Conservation (phyloP, 2,329 filamentous ascomycete species). For the Phoma sp. region DNA sequence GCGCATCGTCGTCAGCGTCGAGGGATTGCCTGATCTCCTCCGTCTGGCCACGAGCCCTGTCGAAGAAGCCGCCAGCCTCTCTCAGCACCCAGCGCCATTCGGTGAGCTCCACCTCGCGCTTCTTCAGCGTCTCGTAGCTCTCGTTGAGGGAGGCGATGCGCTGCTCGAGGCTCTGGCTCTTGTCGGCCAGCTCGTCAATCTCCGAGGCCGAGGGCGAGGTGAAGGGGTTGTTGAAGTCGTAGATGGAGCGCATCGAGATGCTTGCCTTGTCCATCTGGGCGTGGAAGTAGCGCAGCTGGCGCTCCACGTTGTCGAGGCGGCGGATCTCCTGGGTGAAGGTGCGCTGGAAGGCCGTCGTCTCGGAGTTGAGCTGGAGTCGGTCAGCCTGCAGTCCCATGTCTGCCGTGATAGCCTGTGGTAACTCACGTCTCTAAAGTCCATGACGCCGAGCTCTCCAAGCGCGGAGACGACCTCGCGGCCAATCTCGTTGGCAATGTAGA, state of each 20-base stretch:
- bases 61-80: slow-evolving; percentile 97
- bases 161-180: slow-evolving; percentile 90
- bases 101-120: slow-evolving; percentile 92
- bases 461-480: slow-evolving; percentile 97
- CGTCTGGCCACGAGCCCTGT: slow-evolving; percentile 92
- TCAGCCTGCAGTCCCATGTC: slow-evolving; percentile 34
- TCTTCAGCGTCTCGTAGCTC: slow-evolving; percentile 98
- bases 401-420: background rate
- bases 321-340: slow-evolving; percentile 98
- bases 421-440: slow-evolving; percentile 96
- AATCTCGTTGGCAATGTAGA: slow-evolving; percentile 99
- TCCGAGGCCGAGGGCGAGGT: slow-evolving; percentile 90
- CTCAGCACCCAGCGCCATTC: slow-evolving; percentile 98
- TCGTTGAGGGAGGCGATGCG: slow-evolving; percentile 91
- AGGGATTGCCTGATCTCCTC: slow-evolving; percentile 94
- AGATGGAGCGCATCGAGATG: slow-evolving; percentile 86
- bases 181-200: slow-evolving; percentile 94
- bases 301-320: slow-evolving; percentile 95
- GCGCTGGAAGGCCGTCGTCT: slow-evolving; percentile 92
- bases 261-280: slow-evolving; percentile 92
- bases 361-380: slow-evolving; percentile 80
- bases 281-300: slow-evolving; percentile 96
- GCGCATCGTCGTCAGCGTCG: slow-evolving; percentile 84
- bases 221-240: slow-evolving; percentile 87
- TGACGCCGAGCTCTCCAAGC: slow-evolving; percentile 91